Evolutionary conservation across 805 yeast species (phyloP), one percentile per base, ranked within the genome.

Genomic region (Nakazawaea ambrosiae): DNA sequence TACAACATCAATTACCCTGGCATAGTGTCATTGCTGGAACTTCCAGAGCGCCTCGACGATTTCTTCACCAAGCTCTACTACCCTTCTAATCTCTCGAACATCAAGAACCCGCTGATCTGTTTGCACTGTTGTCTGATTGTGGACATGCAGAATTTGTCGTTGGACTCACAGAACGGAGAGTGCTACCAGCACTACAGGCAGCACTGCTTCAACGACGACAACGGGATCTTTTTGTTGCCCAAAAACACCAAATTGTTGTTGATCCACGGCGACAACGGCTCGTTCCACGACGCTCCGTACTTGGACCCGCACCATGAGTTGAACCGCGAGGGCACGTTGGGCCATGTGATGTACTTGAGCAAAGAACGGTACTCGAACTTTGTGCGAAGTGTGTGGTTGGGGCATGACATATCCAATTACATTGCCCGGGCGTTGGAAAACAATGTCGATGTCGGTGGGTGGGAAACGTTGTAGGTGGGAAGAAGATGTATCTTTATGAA

Each of bases 361-460:
- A 57, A 61, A 29, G 59, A 61, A 3, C 66, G 85, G 37, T 90
- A 87, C 50, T 76, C 78, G 17, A 75, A 78, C 29, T 68, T 89
- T 40, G 71, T 71, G 15, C 68, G 79, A 37, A 72, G 70, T 24
- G 62, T 86, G 30, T 82, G 97, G 89, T 63, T 89, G 15, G 80
- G 75, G 39, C 89, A 87, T 51, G 84, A 83, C 51, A 65, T 86
- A 3, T 81, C 86, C 4, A 86, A 85, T 48, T 66, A 70, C 31
- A 78, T 89, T 24, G 88, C 87, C 1, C 67, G 97, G 45, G 78
- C 78, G 46, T 67, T 90, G 12, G 97, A 90, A 49, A 76, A 81
- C 27, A 73, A 72, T 6, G 59, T 81, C 24, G 97, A 90, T 56
- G 75, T 81, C 27, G 98, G 98, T 7, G 98, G 98, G 0, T 90